phyloP scores from a whole-genome alignment of 2,329 filamentous ascomycete species.

The Colletotrichum nymphaeae region DNA sequence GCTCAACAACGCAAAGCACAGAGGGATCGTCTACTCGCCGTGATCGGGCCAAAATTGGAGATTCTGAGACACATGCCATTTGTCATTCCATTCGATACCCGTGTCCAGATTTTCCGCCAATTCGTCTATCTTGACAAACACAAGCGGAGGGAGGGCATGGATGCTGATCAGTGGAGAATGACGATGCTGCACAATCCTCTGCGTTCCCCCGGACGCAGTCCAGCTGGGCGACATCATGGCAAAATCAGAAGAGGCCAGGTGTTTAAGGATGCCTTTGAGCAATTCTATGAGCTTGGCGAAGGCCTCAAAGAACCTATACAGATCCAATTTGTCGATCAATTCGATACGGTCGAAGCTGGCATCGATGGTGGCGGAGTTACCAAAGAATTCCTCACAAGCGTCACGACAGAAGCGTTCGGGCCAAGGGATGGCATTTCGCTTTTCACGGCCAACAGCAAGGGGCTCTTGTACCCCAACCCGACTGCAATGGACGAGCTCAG shows the following conservation, averaged over 20 bases:
- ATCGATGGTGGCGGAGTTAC: constrained; percentile 98
- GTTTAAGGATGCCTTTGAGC: constrained; percentile 86
- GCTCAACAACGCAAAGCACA: constrained; percentile 74
- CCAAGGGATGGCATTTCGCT: constrained; percentile 63
- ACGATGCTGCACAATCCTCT: constrained; percentile 36
- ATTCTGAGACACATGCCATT: constrained; percentile 97
- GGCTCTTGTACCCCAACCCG: constrained; percentile 90
- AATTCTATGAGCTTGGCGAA: constrained; percentile 85
- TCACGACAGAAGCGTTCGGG: constrained; percentile 86
- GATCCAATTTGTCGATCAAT: constrained; percentile 95
- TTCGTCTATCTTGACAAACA: constrained; percentile 89
- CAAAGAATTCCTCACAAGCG: constrained; percentile 93
- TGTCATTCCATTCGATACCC: constrained; percentile 90
- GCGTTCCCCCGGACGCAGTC: constrained; percentile 45
- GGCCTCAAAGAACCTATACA: constrained; percentile 94
- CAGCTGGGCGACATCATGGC: constrained; percentile 75
- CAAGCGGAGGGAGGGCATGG: constrained; percentile 73
- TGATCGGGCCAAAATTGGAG: constrained; percentile 87
- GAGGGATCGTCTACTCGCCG: constrained; percentile 78
- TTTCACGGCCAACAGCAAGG: constrained; percentile 87
- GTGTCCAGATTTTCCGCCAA: constrained; percentile 92
- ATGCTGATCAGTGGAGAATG: constrained; percentile 53
- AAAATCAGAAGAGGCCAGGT: constrained; percentile 82
- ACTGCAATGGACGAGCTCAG: constrained; percentile 77
- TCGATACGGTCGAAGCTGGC: constrained; percentile 86